Evolutionary conservation across 2,329 filamentous ascomycete genomes (phyloP), one percentile per base, ranked within the genome.

Genomic region (Daldinia eschscholtzii): DNA sequence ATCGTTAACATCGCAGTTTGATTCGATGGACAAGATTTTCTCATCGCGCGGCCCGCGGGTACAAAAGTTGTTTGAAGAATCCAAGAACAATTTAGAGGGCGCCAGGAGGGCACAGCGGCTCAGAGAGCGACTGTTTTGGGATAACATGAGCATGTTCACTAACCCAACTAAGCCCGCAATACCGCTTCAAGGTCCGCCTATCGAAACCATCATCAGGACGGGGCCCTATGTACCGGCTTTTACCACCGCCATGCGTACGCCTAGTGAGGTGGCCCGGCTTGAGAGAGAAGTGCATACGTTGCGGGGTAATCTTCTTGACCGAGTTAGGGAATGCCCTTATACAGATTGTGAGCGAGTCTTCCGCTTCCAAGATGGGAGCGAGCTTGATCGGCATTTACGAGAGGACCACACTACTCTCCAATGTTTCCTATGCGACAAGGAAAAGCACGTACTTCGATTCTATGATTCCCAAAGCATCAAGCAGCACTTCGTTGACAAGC

Each of bases 241-340:
- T 15, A 79, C 77, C 15, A 77, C 79, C 26, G 79, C 75, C 1
- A 74, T 83, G 15, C 72, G 83, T 61, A 85, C 83, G 0, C 78
- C 80, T 0, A 80, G 77, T 0, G 83, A 85, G 67, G 76, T 81
- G 57, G 77, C 74, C 1, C 71, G 76, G 4, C 74, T 84, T 0
- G 80, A 83, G 57, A 72, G 72, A 0, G 74, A 80, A 57, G 74
- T 80, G 13, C 78, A 79, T 53, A 70, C 72, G 42, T 72, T 81
- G 53, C 80, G 81, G 28, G 75, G 72, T 42, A 70, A 80, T 41
- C 68, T 79, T 0, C 72, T 83, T 1, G 75, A 77, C 56, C 79
- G 83, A 9, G 74, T 71, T 1, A 67, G 74, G 23, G 73, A 72
- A n/a, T 86, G 83, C 48, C 81, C 80, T 0, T 83, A 80, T 48